Conservation (phyloP, 2,329 filamentous ascomycete species). For the Fusarium metavorans region DNA sequence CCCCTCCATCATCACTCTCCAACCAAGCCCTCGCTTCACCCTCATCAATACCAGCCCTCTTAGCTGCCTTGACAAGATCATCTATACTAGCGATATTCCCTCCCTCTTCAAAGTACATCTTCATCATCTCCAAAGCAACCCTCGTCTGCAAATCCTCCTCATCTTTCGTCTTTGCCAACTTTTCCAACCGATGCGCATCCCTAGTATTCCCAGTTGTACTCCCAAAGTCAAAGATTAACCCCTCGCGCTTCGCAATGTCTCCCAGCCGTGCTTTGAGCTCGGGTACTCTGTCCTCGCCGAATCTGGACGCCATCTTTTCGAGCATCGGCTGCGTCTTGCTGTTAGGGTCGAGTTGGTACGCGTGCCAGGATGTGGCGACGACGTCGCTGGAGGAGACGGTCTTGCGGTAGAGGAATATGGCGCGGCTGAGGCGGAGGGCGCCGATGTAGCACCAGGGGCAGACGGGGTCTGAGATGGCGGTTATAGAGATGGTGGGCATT, state of each 20-base stretch:
- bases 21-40: conserved; percentile 67
- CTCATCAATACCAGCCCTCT: conserved; percentile 65
- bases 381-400: conserved; percentile 73
- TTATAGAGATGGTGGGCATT: conserved; percentile 83
- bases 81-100: conserved; percentile 71
- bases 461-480: conserved; percentile 83
- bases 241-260: conserved; percentile 70
- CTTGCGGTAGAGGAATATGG: conserved; percentile 75
- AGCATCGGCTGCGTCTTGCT: conserved; percentile 61
- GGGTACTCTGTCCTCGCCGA: conserved; percentile 71
- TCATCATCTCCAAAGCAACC: conserved; percentile 73
- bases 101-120: conserved; percentile 73
- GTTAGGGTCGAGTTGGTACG: conserved; percentile 83
- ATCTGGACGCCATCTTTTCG: conserved; percentile 70
- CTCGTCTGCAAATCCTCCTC: conserved; percentile 62
- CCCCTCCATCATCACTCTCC: conserved; percentile 64
- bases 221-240: conserved; percentile 78
- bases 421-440: conserved; percentile 78
- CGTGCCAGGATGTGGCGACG: conserved; percentile 80
- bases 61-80: conserved; percentile 64
- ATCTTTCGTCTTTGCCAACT: conserved; percentile 69
- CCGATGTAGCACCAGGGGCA: conserved; percentile 87
- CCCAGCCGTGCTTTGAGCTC: conserved; percentile 70
- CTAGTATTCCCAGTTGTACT: conserved; percentile 58
- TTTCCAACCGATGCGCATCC: conserved; percentile 69